A percentile compares a stretch with the other conserved stretches of the same genome.
phyloP scores from a whole-genome alignment of 2,329 filamentous ascomycete species.

The Verticillium albo-atrum region DNA sequence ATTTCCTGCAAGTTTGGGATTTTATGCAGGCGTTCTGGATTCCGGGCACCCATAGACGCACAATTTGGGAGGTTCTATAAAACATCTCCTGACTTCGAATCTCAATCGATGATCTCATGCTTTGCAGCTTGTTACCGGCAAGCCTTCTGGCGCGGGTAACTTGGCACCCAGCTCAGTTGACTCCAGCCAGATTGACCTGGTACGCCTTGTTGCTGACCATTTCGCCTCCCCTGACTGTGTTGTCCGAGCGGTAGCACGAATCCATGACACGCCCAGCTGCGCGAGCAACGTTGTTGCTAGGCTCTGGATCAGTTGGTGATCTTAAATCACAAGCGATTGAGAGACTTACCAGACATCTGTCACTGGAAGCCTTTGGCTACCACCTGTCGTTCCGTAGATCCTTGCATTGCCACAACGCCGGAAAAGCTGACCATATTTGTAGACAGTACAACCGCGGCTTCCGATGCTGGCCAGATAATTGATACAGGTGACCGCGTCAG shows the following conservation, averaged over 20 bases:
- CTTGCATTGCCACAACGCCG: neutral
- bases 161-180: neutral
- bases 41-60: too few relatives aligned
- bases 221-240: neutral
- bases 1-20: too few relatives aligned
- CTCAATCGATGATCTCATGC: too few relatives aligned
- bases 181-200: neutral
- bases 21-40: too few relatives aligned
- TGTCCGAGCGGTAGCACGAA: neutral
- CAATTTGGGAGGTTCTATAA: too few relatives aligned
- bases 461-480: neutral
- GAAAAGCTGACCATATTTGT: neutral
- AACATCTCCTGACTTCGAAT: too few relatives aligned
- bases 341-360: neutral
- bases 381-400: neutral
- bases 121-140: neutral
- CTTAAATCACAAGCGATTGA: neutral
- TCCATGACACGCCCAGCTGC: conserved; percentile 2
- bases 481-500: neutral
- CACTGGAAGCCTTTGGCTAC: neutral
- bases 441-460: neutral
- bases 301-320: neutral
- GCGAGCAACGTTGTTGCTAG: neutral
- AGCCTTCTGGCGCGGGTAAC: neutral
- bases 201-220: neutral